Conservation (phyloP, 2,329 filamentous ascomycete genomes). For the Penicillium olsonii region DNA sequence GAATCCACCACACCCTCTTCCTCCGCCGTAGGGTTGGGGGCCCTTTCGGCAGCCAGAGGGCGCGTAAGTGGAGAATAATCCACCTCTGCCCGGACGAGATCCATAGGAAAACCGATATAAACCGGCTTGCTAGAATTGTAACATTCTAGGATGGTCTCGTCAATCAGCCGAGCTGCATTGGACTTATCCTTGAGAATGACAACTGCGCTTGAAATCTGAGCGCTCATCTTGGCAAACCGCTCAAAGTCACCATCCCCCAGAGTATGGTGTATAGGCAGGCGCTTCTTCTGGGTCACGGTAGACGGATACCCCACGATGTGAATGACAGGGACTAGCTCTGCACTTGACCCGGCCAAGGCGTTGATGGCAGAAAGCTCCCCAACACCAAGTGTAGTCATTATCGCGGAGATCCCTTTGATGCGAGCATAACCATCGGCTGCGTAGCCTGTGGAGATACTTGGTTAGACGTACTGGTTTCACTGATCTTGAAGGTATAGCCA, state of each 20-base stretch:
- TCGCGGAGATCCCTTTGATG: constrained; percentile 65
- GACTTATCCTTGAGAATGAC: constrained; percentile 67
- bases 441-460: constrained; percentile 52
- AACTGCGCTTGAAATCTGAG: constrained; percentile 68
- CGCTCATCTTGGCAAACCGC: constrained; percentile 75
- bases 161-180: constrained; percentile 72
- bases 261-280: constrained; percentile 60
- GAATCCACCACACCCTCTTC: constrained; percentile 70
- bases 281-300: constrained; percentile 41
- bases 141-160: constrained; percentile 70
- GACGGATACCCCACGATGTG: constrained; percentile 58
- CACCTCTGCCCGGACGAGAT: constrained; percentile 73
- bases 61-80: constrained; percentile 67
- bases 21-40: constrained; percentile 54
- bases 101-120: constrained; percentile 76
- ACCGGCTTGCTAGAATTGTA: constrained; percentile 71
- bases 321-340: constrained; percentile 67
- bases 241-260: constrained; percentile 74
- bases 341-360: constrained; percentile 69
- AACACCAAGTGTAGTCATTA: constrained; percentile 73
- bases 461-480: constrained; percentile 6
- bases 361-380: constrained; percentile 66
- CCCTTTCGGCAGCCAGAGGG: constrained; percentile 59
- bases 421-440: constrained; percentile 74
- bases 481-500: background rate